Conservation (phyloP, 2,329 filamentous ascomycete species). For the Fusarium illudens region DNA sequence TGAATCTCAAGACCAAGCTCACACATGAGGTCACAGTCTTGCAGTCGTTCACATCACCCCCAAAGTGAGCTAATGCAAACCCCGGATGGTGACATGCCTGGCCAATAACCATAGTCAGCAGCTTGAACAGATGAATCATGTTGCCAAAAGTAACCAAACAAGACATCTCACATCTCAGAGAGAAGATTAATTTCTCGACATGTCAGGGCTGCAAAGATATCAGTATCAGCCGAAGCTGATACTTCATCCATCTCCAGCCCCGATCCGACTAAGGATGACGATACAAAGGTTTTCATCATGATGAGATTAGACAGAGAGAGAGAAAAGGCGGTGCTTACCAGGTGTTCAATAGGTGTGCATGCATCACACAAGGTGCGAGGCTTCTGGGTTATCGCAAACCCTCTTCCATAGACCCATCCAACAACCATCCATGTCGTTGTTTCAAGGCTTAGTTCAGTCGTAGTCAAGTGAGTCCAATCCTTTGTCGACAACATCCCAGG, state of each 20-base stretch:
- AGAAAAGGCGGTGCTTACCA: slow-evolving; percentile 20
- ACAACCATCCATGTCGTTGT: no score
- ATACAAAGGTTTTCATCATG: slow-evolving; percentile 87
- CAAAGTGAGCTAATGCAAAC: background rate
- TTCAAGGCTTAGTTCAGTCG: slow-evolving; percentile 47
- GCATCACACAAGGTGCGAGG: slow-evolving; percentile 25
- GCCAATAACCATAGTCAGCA: slow-evolving; percentile 23
- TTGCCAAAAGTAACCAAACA: background rate
- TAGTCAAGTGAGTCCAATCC: slow-evolving; percentile 69
- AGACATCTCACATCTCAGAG: slow-evolving; percentile 53
- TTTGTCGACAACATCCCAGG: slow-evolving; percentile 71
- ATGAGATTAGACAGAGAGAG: slow-evolving; percentile 12
- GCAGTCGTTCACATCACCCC: background rate
- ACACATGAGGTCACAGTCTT: background rate
- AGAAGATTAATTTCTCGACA: slow-evolving; percentile 66
- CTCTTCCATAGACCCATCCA: background rate
- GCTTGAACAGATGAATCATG: background rate
- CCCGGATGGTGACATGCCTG: slow-evolving; percentile 8
- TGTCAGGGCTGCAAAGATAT: slow-evolving; percentile 47
- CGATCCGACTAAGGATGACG: slow-evolving; percentile 96
- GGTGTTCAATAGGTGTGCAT: background rate
- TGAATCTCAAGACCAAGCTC: background rate
- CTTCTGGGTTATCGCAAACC: background rate
- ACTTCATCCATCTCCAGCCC: slow-evolving; percentile 45
- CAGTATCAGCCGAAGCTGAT: slow-evolving; percentile 43